phyloP scores from a whole-genome alignment of 73 alveolate species.

The Vitrella brassicaformis region DNA sequence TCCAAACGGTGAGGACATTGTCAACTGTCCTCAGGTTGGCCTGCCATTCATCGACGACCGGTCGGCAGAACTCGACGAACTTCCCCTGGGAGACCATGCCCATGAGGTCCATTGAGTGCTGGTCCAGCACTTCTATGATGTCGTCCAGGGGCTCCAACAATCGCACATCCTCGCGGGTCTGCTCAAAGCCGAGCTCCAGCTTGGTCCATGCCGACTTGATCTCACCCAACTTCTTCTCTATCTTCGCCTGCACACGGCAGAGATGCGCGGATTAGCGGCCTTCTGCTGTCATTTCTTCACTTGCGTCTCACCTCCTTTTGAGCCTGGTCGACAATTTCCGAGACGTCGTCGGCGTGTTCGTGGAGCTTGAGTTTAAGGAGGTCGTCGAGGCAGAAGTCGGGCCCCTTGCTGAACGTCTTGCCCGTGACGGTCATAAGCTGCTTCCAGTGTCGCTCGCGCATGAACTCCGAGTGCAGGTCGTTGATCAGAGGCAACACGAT shows the following conservation, averaged over 20 bases:
- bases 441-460: slow-evolving; percentile 98
- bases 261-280: slow-evolving; percentile 7
- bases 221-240: slow-evolving; percentile 73
- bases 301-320: slow-evolving; percentile 61
- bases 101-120: slow-evolving; percentile 82
- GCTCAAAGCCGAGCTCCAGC: slow-evolving; percentile 51
- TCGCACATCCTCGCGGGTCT: slow-evolving; percentile 58
- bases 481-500: slow-evolving; percentile 84
- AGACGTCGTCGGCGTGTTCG: slow-evolving; percentile 78
- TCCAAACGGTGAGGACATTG: slow-evolving; percentile 93
- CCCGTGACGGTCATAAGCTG: slow-evolving; percentile 84
- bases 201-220: slow-evolving; percentile 76
- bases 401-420: slow-evolving; percentile 2
- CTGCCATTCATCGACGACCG: slow-evolving; percentile 71
- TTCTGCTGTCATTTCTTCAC: slow-evolving; percentile 44
- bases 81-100: slow-evolving; percentile 80
- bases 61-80: slow-evolving; percentile 35
- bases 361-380: slow-evolving; percentile 85
- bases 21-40: slow-evolving; percentile 90
- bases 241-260: too few species aligned
- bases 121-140: slow-evolving; percentile 74
- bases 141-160: slow-evolving; percentile 66
- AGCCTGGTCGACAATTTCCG: slow-evolving; percentile 94
- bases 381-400: slow-evolving; percentile 36
- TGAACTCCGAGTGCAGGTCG: slow-evolving; percentile 86